A percentile compares a stretch with the other conserved stretches of the same genome.
Conservation (phyloP, 768 basidiomycete species). For the Leccinum uliginosum region DNA sequence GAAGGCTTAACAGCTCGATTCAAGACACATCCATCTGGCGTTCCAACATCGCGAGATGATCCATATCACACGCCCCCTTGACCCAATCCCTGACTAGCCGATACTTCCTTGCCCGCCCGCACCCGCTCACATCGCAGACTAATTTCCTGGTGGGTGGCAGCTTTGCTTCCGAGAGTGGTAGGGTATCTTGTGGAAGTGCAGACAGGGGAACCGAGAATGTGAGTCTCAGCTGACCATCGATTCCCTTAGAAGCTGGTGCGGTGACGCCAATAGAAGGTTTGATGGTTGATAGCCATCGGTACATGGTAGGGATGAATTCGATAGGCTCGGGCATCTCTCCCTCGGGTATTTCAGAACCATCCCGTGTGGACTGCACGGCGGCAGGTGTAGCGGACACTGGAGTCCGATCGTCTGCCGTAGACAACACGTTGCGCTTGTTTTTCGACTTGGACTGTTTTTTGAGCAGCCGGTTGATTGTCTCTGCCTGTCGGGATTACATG, state of each 20-base stretch:
- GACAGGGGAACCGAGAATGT: conserved; percentile 52
- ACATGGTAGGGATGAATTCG: conserved; percentile 50
- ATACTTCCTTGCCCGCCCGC: conserved; percentile 54
- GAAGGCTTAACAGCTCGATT: background rate
- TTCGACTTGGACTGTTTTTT: conserved; percentile 77
- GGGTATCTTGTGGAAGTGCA: conserved; percentile 16
- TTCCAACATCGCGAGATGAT: conserved; percentile 58
- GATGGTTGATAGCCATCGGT: conserved; percentile 67
- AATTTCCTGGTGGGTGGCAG: conserved; percentile 10
- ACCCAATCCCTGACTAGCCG: conserved; percentile 60
- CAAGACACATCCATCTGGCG: conserved; percentile 9
- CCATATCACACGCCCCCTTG: conserved; percentile 59
- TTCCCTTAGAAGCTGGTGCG: conserved; percentile 2
- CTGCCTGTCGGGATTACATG: conserved; percentile 45
- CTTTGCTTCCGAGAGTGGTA: conserved; percentile 7
- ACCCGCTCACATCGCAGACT: conserved; percentile 57
- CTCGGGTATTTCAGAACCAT: conserved; percentile 32
- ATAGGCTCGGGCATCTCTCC: conserved; percentile 40
- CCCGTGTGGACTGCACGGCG: conserved; percentile 22
- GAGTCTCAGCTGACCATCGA: conserved; percentile 35
- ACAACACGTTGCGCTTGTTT: conserved; percentile 50
- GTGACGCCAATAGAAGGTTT: conserved; percentile 20
- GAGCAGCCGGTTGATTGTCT: conserved; percentile 84
- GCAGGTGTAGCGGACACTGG: conserved; percentile 30
- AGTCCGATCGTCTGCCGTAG: conserved; percentile 45